Conservation (phyloP, 2,329 filamentous ascomycete genomes). For the Cladosporium sp. region DNA sequence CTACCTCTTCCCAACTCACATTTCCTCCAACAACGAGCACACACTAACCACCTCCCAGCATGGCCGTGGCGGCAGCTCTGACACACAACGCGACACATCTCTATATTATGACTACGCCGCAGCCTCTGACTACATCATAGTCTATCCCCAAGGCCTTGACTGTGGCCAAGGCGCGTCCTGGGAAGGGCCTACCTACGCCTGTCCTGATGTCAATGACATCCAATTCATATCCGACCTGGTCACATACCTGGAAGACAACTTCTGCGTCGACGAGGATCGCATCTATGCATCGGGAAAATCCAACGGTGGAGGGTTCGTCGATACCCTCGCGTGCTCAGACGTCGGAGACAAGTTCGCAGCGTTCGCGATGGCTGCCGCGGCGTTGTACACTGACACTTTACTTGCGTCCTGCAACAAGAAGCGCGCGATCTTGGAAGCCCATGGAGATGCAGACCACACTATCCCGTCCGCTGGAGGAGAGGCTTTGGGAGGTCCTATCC, state of each 20-base stretch:
- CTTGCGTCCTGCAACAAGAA: conserved; percentile 29
- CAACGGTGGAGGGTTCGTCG: conserved; percentile 54
- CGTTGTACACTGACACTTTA: conserved; percentile 42
- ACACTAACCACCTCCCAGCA: neutral
- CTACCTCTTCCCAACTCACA: neutral
- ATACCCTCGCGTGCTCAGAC: conserved; percentile 48
- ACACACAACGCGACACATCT: conserved; percentile 44
- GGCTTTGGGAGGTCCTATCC: conserved; percentile 19
- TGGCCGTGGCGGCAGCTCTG: conserved; percentile 37
- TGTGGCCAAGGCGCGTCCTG: conserved; percentile 31
- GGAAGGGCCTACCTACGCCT: conserved; percentile 44
- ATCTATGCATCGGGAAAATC: conserved; percentile 55
- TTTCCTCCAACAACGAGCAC: neutral
- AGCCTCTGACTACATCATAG: conserved; percentile 47
- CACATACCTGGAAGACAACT: conserved; percentile 39
- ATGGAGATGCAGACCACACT: conserved; percentile 42
- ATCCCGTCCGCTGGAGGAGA: conserved; percentile 42
- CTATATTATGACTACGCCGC: conserved; percentile 48
- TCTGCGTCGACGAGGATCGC: conserved; percentile 48
- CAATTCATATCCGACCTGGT: conserved; percentile 48
- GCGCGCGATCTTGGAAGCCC: conserved; percentile 46
- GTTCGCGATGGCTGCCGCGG: conserved; percentile 52
- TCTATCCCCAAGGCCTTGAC: conserved; percentile 49
- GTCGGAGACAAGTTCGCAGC: conserved; percentile 49
- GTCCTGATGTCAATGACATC: conserved; percentile 42